phyloP scores from a whole-genome alignment of 2,329 filamentous ascomycete species.

The Fusarium equiseti region DNA sequence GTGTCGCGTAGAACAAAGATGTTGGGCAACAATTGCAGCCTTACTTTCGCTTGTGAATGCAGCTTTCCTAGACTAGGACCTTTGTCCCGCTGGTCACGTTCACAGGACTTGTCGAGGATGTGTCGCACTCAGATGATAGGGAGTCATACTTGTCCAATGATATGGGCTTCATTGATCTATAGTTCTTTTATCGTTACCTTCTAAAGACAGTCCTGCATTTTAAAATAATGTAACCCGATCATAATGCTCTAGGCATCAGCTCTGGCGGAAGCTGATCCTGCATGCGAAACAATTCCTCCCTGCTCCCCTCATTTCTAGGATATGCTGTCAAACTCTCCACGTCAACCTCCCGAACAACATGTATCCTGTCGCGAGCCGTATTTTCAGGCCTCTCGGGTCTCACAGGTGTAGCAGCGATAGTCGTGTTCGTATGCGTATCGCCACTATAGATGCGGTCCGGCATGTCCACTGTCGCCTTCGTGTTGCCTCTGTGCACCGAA shows the following conservation, averaged over 20 bases:
- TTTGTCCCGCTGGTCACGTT: too few species aligned
- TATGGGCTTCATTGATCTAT: background rate
- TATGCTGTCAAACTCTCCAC: conserved; percentile 26
- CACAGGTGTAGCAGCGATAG: conserved; percentile 1
- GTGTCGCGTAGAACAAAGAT: background rate
- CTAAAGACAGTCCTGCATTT: background rate
- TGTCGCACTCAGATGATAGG: background rate
- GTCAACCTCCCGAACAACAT: conserved; percentile 26
- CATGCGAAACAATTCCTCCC: conserved; percentile 19
- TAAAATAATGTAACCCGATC: background rate
- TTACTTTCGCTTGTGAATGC: background rate
- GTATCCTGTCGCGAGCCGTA: conserved; percentile 14
- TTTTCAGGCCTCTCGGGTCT: background rate
- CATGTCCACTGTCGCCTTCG: background rate
- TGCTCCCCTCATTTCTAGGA: conserved; percentile 15
- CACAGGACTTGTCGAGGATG: background rate
- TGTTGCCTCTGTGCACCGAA: background rate
- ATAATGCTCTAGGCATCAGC: background rate
- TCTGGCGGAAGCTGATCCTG: background rate
- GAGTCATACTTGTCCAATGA: background rate
- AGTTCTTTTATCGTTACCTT: too few species aligned
- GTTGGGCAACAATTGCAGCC: background rate
- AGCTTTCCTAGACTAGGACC: background rate
- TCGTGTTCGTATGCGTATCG: background rate
- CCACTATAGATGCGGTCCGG: background rate